Conservation (phyloP, 164 flowering plant species). For the Dillenia turbinata region DNA sequence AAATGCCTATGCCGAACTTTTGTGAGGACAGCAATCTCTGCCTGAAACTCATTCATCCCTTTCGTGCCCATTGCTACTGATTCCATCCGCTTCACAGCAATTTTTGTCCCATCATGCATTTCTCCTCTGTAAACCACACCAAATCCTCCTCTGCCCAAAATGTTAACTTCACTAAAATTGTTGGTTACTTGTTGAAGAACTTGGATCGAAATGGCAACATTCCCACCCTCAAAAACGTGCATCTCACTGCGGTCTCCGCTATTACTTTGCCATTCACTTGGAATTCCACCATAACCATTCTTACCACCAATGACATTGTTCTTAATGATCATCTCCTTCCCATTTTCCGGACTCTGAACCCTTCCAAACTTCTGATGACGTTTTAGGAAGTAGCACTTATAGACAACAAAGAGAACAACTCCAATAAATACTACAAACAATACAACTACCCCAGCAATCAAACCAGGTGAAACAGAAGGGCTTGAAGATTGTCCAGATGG, state of each 20-base stretch:
- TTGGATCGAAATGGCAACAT: constrained; percentile 35
- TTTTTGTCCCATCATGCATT: constrained; percentile 47
- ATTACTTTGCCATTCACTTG: constrained; percentile 22
- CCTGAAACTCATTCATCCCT: constrained; percentile 55
- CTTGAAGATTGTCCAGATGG: constrained; percentile 7
- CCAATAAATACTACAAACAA: constrained; percentile 34
- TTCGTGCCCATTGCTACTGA: constrained; percentile 35
- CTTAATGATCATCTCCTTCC: constrained; percentile 17
- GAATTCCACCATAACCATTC: constrained; percentile 24
- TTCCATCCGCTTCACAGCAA: constrained; percentile 59
- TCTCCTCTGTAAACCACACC: constrained; percentile 52
- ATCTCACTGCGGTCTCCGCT: constrained; percentile 25
- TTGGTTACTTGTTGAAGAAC: constrained; percentile 42
- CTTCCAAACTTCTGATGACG: constrained; percentile 22
- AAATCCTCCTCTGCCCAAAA: constrained; percentile 50
- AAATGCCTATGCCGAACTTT: constrained; percentile 58
- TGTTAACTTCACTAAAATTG: constrained; percentile 41
- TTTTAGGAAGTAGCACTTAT: constrained; percentile 25
- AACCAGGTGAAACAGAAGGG: constrained; percentile 18
- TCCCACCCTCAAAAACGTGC: constrained; percentile 43
- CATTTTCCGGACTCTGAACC: constrained; percentile 20
- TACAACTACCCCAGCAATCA: constrained; percentile 31
- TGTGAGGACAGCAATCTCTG: constrained; percentile 52
- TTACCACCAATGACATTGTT: constrained; percentile 1
- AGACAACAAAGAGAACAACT: constrained; percentile 28